Evolutionary conservation across 495 filamentous ascomycete genomes (phyloP), one percentile per base, ranked within the genome.

Genomic region (Coniosporium apollinis): DNA sequence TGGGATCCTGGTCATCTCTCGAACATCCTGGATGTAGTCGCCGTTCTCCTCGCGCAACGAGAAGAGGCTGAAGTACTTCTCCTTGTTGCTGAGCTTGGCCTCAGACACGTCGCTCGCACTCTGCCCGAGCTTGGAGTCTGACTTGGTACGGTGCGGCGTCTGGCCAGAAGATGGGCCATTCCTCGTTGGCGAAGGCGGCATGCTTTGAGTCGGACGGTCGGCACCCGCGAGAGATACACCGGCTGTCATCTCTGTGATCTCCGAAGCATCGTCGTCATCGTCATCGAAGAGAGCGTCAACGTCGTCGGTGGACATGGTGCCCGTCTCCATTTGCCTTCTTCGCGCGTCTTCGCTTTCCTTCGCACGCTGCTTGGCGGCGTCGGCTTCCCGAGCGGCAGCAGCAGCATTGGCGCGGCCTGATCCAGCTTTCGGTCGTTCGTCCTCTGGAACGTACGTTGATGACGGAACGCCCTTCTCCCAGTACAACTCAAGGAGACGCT

Each of bases 381-480:
- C 85, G 9, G 79, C 80, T 41, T 82, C 75, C 38, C 76, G 74
- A 14, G 77, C 76, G 14, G 82, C 79, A 19, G 74, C 77, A 28
- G 76, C 72, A 28, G 80, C 77, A 51, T 79, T 79, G 22, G 74
- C 74, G 28, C 77, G 67, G 28, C 69, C 70, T 10, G 70, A 65
- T 36, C 65, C 70, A 16, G 81, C 74, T 64, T 85, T 85, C 22
- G 87, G 85, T 29, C 85, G 77, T 57, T 97, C 89, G 55, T 97
- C 89, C 49, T 97, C 89, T 5, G 89, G 91, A 38, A 96, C 78
- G 46, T 94, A 97, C 10, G 85, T 81, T 18, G 85, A 93, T 16
- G 87, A 94, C 17, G 87, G 85, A 18, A 94, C 82, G 36, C 89
- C 89, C 69, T 96, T 97, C 72, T 97, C 89, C 89, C 89, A 97